Percentiles rank a stretch among this genome's conserved stretches.
These are phyloP conservation scores for Rhizophagus sp. DNA, from an alignment of 192 early-diverging fungal species.

Conservation along the genomic window DNA sequence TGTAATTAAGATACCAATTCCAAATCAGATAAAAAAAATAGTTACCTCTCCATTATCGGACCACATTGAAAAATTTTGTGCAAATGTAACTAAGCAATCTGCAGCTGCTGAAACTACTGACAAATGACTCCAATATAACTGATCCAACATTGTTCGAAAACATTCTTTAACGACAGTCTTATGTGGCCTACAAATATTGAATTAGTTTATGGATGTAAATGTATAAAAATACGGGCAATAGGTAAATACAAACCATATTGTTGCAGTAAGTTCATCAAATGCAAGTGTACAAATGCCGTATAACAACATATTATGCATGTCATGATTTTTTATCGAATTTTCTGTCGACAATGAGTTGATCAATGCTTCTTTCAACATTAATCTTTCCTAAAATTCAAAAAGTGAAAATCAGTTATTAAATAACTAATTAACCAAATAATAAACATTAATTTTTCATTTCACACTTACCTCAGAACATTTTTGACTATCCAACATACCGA, in stretches of 20 bases:
- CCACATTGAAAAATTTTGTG: constrained; percentile 54
- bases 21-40: neutral
- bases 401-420: neutral
- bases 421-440: neutral
- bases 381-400: constrained; percentile 32
- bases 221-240: neutral
- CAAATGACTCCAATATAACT: constrained; percentile 62
- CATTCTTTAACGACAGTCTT: constrained; percentile 58
- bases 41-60: constrained; percentile 58
- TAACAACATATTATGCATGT: constrained; percentile 46
- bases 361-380: constrained; percentile 36
- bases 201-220: neutral
- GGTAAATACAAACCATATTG: constrained; percentile 22
- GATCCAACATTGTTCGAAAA: constrained; percentile 61
- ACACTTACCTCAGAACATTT: constrained; percentile 1
- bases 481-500: neutral
- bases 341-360: constrained; percentile 35
- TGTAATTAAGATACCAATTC: neutral
- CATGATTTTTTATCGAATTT: constrained; percentile 23
- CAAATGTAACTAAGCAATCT: constrained; percentile 64
- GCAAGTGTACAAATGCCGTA: constrained; percentile 33
- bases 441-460: neutral
- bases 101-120: constrained; percentile 61
- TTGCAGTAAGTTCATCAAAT: constrained; percentile 40
- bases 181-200: neutral